A percentile compares a stretch with the other conserved stretches of the same genome.
Evolutionary conservation across 2,329 filamentous ascomycete species (phyloP).

Genomic region (Aureobasidium sp.): DNA sequence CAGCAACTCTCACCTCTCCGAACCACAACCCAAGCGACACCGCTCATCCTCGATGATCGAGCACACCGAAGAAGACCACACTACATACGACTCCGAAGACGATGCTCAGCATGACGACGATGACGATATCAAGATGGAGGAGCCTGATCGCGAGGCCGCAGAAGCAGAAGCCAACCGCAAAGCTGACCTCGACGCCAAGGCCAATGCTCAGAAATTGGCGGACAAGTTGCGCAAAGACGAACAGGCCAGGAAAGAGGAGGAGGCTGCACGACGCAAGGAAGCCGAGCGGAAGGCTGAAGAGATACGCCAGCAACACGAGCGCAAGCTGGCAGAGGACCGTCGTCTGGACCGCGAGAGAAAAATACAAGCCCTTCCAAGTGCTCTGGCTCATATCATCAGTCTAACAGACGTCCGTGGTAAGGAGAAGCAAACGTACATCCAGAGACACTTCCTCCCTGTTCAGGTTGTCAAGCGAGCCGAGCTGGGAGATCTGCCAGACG

Average conservation of each 20-base stretch:
- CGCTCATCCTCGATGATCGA: conserved; percentile 22
- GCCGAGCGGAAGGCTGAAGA: conserved; percentile 19
- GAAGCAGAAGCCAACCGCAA: conserved; percentile 16
- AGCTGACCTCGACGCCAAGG: conserved; percentile 16
- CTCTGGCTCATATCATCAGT: conserved; percentile 12
- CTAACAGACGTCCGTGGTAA: not conserved
- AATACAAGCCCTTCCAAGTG: conserved; percentile 14
- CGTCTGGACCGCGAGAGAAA: conserved; percentile 9
- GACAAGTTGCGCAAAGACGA: conserved; percentile 22
- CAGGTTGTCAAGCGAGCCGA: conserved; percentile 14
- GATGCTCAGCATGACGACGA: conserved; percentile 15
- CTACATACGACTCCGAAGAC: conserved; percentile 14
- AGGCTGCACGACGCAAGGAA: conserved; percentile 17
- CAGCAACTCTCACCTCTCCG: conserved; percentile 20
- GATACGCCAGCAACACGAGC: conserved; percentile 16
- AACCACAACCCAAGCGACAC: conserved; percentile 19
- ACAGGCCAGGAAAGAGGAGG: conserved; percentile 17
- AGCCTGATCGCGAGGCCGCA: conserved; percentile 18
- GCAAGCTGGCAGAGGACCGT: conserved; percentile 15
- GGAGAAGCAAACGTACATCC: conserved; percentile 10
- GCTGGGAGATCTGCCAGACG: not conserved
- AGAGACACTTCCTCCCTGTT: conserved; percentile 14
- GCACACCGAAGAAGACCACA: conserved; percentile 19
- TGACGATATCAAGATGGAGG: conserved; percentile 14
- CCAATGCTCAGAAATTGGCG: conserved; percentile 17